Percentiles rank a stretch among this genome's conserved stretches.
phyloP scores from a whole-genome alignment of 2,329 filamentous ascomycete genomes.

The Trichophaea hybrida region DNA sequence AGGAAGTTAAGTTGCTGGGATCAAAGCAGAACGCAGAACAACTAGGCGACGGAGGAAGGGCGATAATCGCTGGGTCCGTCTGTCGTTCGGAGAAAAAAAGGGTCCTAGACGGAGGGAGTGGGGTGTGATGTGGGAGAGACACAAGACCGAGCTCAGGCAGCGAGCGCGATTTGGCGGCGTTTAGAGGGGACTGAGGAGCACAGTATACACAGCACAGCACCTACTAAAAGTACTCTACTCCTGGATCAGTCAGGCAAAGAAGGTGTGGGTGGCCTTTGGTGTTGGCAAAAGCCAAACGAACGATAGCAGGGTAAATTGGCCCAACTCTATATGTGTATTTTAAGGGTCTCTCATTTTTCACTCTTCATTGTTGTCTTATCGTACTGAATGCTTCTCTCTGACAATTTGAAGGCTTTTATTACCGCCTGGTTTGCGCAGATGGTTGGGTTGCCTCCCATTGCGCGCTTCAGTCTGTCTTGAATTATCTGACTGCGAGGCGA shows the following conservation, averaged over 20 bases:
- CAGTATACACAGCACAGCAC: neutral
- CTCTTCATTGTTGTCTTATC: too few relatives aligned
- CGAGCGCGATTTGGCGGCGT: neutral
- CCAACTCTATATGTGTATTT: too few relatives aligned
- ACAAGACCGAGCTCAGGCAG: neutral
- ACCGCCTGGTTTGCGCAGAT: too few relatives aligned
- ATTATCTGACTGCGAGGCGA: neutral
- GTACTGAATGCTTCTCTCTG: too few relatives aligned
- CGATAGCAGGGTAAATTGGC: too few relatives aligned
- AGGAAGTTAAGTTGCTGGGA: neutral
- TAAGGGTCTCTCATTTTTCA: too few relatives aligned
- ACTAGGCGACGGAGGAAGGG: neutral
- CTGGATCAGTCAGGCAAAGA: neutral
- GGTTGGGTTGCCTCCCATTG: neutral
- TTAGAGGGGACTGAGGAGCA: neutral
- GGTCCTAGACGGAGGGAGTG: constrained; percentile 1
- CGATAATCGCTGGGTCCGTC: constrained; percentile 1
- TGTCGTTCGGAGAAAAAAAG: constrained; percentile 3
- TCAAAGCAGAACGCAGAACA: neutral
- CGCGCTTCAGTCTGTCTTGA: neutral
- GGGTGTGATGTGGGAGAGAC: neutral
- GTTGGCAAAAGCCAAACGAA: too few relatives aligned
- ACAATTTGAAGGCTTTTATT: too few relatives aligned
- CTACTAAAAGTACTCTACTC: neutral
- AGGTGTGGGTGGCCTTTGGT: too few relatives aligned